Evolutionary conservation across 768 basidiomycete genomes (phyloP).

Genomic region (Chalciporus sphaerocephalus): DNA sequence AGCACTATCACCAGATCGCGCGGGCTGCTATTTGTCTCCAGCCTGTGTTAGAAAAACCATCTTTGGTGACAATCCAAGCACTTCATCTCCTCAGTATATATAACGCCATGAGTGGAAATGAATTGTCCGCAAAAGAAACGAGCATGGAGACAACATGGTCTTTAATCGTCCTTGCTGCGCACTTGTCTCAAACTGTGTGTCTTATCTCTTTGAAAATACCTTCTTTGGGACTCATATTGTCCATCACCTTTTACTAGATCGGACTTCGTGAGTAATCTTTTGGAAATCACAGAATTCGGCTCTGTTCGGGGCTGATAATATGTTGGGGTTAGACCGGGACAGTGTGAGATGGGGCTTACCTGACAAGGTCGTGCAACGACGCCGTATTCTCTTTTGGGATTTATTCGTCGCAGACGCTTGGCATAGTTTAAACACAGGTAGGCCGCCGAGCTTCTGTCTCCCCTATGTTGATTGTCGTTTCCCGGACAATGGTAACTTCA

Average conservation of each 20-base stretch:
- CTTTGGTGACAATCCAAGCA: conserved; percentile 64
- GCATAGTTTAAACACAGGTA: conserved; percentile 64
- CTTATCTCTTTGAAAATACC: conserved; percentile 3
- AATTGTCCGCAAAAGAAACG: conserved; percentile 50
- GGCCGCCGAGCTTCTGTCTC: conserved; percentile 64
- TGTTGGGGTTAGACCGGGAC: conserved; percentile 47
- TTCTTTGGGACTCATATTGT: conserved; percentile 11
- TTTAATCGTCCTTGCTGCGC: conserved; percentile 57
- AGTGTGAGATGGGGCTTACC: conserved; percentile 61
- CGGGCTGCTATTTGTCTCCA: conserved; percentile 63
- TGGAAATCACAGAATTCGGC: conserved; percentile 7
- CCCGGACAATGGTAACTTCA: conserved; percentile 35
- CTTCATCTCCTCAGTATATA: conserved; percentile 67
- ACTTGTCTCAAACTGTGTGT: conserved; percentile 62
- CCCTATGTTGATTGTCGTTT: conserved; percentile 65
- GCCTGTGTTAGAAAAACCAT: conserved; percentile 67
- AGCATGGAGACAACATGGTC: conserved; percentile 74
- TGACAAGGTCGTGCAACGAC: conserved; percentile 56
- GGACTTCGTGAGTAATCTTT: conserved; percentile 55
- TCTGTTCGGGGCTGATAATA: conserved; percentile 8
- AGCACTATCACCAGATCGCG: conserved; percentile 64
- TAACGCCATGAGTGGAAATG: conserved; percentile 65
- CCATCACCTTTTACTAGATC: conserved; percentile 43
- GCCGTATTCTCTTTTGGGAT: conserved; percentile 74
- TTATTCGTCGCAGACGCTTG: conserved; percentile 68